Percentiles rank a stretch among this genome's conserved stretches.
These are phyloP conservation scores for Naganishia liquefaciens DNA, from an alignment of 1,284 basidiomycete genomes.

Conservation along the genomic window DNA sequence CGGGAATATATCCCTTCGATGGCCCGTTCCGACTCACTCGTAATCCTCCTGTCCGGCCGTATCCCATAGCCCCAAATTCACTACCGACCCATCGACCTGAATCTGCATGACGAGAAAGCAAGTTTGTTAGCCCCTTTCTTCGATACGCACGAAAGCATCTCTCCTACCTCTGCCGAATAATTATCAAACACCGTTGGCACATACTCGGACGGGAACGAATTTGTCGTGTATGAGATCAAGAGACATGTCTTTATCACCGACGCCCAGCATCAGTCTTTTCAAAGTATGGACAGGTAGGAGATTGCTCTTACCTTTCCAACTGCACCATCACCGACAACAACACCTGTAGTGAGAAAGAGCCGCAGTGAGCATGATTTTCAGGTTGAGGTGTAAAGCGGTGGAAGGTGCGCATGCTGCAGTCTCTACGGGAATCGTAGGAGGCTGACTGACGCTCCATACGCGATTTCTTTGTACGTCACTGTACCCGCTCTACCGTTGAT, in stretches of 20 bases:
- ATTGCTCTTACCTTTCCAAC: slow-evolving; percentile 85
- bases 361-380: too few relatives aligned
- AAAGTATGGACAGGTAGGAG: not conserved
- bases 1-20: not conserved
- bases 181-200: slow-evolving; percentile 58
- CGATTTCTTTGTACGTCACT: too few relatives aligned
- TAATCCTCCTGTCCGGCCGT: slow-evolving; percentile 97
- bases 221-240: slow-evolving; percentile 95
- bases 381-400: too few relatives aligned
- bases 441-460: too few relatives aligned
- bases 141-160: slow-evolving; percentile 14
- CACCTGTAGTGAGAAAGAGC: slow-evolving; percentile 51
- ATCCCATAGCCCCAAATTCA: slow-evolving; percentile 96
- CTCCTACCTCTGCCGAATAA: slow-evolving; percentile 38
- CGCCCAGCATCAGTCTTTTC: not conserved
- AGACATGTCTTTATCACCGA: slow-evolving; percentile 74
- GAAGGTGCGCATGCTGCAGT: too few relatives aligned
- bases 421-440: too few relatives aligned
- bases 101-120: slow-evolving; percentile 71
- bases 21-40: slow-evolving; percentile 48
- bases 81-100: slow-evolving; percentile 96
- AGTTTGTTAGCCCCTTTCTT: slow-evolving; percentile 2
- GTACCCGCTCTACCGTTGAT: too few relatives aligned
- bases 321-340: slow-evolving; percentile 98
- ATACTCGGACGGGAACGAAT: slow-evolving; percentile 84